phyloP scores from a whole-genome alignment of 768 basidiomycete genomes.

The Scleroderma citrinum region DNA sequence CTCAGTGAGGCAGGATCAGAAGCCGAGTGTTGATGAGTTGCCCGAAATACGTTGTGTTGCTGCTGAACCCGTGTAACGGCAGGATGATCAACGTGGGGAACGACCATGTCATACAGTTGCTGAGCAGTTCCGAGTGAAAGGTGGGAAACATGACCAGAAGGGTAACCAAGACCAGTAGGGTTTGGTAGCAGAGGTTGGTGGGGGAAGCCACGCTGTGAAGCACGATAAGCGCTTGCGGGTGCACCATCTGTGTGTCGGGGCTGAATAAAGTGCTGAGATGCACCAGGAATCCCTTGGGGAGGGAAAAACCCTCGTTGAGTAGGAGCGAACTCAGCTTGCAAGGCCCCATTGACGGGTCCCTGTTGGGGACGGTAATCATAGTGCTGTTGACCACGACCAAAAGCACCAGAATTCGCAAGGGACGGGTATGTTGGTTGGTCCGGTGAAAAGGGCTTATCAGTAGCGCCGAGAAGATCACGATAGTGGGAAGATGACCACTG shows the following conservation, averaged over 20 bases:
- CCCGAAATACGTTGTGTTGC: conserved; percentile 68
- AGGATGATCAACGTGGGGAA: conserved; percentile 46
- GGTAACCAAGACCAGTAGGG: conserved; percentile 49
- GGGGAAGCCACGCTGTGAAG: conserved; percentile 51
- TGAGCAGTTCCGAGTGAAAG: conserved; percentile 70
- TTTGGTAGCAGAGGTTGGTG: conserved; percentile 51
- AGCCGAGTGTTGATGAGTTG: conserved; percentile 74
- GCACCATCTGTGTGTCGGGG: conserved; percentile 47
- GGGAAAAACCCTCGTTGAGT: conserved; percentile 54
- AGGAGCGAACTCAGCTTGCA: conserved; percentile 48
- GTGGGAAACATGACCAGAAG: conserved; percentile 53
- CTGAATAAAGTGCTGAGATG: conserved; percentile 43
- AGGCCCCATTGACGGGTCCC: conserved; percentile 16
- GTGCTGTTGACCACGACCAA: conserved; percentile 49
- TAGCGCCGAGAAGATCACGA: conserved; percentile 35
- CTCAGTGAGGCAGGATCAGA: conserved; percentile 76
- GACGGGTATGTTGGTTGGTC: conserved; percentile 60
- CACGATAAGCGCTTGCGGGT: conserved; percentile 51
- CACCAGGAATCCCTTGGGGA: conserved; percentile 34
- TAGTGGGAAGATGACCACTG: conserved; percentile 48
- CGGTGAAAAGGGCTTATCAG: conserved; percentile 38
- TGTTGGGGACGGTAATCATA: conserved; percentile 46
- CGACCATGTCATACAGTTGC: conserved; percentile 78
- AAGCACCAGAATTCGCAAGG: conserved; percentile 40
- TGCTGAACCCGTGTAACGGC: conserved; percentile 74